Base-by-base conservation (phyloP, 345 rosid genomes). In the Corchorus capsularis region DNA sequence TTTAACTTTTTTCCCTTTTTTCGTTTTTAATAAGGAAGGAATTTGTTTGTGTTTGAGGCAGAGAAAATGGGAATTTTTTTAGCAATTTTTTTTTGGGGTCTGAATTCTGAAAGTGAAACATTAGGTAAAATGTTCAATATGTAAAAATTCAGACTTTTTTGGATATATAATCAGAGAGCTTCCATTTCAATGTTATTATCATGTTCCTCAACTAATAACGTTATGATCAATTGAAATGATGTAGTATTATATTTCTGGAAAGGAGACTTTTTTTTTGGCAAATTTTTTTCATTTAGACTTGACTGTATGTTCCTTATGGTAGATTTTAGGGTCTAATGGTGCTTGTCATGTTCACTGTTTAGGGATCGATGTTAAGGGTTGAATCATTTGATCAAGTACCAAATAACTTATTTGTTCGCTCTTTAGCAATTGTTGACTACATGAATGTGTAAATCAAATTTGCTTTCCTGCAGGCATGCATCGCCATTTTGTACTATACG, bases 401-500 rank as follows among this genome's bases (percentile, higher is more conserved):
- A 39, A 10, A 16, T 52, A 8, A 69, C 45, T 69, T 49, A 22
- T 69, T 11, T 34, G 5, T 71, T 20, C 35, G 20, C 20, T 72
- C 65, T 56, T 22, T 46, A 47, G 64, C 52, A 19, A 32, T 73
- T 16, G 63, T 10, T 71, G 8, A 14, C 9, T 61, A 32, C 12
- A 39, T 59, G 27, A 47, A 55, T 56, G 55, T 14, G 43, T 14
- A 54, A 17, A 70, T 55, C 34, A 65, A 54, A 39, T 53, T 55
- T 41, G 62, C 39, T 65, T 71, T 71, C 46, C 13, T 76, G 85
- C 90, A 94, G 99, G 99, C 75, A 83, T 94, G 61, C 99, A 92
- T 83, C 94, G 95, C 41, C 98, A 96, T 82, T 94, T 96, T 82
- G 92, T 94, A 81, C 89, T 96, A 45, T 96, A 85, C 68, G 97